Evolutionary conservation across 78 protist genomes (phyloP), one percentile per base, ranked within the genome.

Genomic region (Cavenderia fasciculata): DNA sequence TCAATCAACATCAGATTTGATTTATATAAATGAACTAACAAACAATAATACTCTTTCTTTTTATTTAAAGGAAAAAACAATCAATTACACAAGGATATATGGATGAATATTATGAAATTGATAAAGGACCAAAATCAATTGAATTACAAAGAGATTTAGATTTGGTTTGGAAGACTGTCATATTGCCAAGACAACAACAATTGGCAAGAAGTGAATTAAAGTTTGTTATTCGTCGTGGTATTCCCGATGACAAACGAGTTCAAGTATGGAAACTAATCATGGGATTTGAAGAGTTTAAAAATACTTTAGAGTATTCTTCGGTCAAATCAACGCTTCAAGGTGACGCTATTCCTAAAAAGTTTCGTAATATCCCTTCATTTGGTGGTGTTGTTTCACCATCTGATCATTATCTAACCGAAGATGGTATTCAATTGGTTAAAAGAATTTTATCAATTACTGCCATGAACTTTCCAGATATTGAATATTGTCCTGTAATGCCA

Each of bases 311-410:
- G 54, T 63, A n/a, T 40, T 43, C 33, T 16, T 63, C n/a, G 44
- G n/a, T 63, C 4, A 38, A 43, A 4, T 16, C 19, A 10, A 47
- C 72, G 47, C 43, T 63, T 16, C 33, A 33, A 25, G 87, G 87
- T 23, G 76, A 52, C 34, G 68, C 36, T 33, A 25, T 46, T 8
- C 61, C 56, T 11, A 38, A 51, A 49, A 65, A 51, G 40, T 63
- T 66, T 54, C 57, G 88, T 12, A 79, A 79, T 27, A 79, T 79
- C n/a, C 88, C 88, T 2, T 69, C 76, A 14, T 79, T 79, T 27
- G 88, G 88, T 25, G 88, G 88, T 27, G 40, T 79, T 21, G 25
- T 79, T 11, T 79, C 88, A 1, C 88, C 88, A 23, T 79, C 88
- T 1, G 88, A 79, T 38, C 88, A 79, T 34, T 65, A n/a, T n/a